Evolutionary conservation across 768 basidiomycete genomes (phyloP), one percentile per base, ranked within the genome.

Genomic region (Leccinum rimulosum): DNA sequence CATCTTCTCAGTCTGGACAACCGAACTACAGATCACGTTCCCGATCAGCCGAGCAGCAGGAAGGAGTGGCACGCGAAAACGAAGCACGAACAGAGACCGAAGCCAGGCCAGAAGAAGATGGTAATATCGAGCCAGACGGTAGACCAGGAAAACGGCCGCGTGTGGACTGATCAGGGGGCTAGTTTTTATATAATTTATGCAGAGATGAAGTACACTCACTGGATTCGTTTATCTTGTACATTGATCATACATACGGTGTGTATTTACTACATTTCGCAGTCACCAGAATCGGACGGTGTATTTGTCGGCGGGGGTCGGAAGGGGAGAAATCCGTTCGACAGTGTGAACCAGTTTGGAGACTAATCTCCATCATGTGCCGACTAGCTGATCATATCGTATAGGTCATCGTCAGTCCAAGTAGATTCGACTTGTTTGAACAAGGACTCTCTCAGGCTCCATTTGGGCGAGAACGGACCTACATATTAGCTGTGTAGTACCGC

Each of bases 71-170:
- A 36, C 62, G 62, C 15, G 62, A 61, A 19, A 66, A 50, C 27
- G 69, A 67, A 3, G 28, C 58, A 28, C 68, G 66, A 59, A 56
- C 70, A 54, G 69, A 69, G 17, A 54, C 10, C n/a, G 70, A 61
- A 22, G 52, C 31, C 11, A 59, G 69, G 36, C 17, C 58, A 47
- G 66, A 68, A 28, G 72, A 58, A 4, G 59, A 57, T 28, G 57
- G 51, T 12, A 61, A 51, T n/a, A 33, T 54, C 22, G 71, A 66
- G 22, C 15, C 47, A 0, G 75, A 75, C 17, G 58, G 59, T 27
- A 65, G 70, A 61, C 64, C 69, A 4, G 68, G 65, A 19, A 74
- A 75, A 53, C 72, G 73, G n/a, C 59, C 58, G 33, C 68, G 74
- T n/a, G 63, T 66, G 12, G 74, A 74, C 22, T 75, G 62, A 73